Base-by-base conservation (phyloP, 768 basidiomycete genomes). In the Atractiella rhizophila region DNA sequence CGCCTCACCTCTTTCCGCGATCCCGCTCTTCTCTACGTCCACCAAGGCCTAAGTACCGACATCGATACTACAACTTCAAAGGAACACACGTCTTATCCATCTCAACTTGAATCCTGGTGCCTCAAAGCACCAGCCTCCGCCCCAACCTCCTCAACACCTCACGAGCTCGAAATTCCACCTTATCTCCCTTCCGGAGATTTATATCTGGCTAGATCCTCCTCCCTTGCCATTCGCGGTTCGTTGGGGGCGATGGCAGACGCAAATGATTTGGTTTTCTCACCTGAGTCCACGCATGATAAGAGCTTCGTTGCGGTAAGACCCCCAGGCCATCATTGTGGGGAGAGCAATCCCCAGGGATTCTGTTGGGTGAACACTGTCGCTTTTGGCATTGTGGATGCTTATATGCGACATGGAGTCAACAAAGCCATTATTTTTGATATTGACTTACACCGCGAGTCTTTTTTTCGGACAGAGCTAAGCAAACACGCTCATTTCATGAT, bases 351-450 rank as follows among this genome's bases (percentile, higher is more conserved):
- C 0, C 74, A 71, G 9, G 88, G 88, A 0, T 96, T 94, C 56
- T 94, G 88, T 58, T 91, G 86, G 50, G 68, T 91, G 24, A 94
- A 94, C 49, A 98, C 96, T 52, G 77, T 91, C 0, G 74, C 75
- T 0, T 67, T 94, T 3, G 85, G 67, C 0, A 83, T 83, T 25
- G 81, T 82, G 12, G 81, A 94, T 54, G 86, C 85, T 0, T 73
- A 94, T 57, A 59, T 91, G 11, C 61, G 71, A 38, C 73, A 91
- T 51, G 68, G 69, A 7, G 66, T 88, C 30, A 70, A 74, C 29
- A 70, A 80, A 19, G 65, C 81, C 1, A 67, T 85, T 23, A 75
- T 98, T 32, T 67, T 96, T 26, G 88, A 96, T 54, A 82, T 94
- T 39, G 86, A 88, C 56, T 62, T 88, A 9, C 81, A 85, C 57